Conservation (phyloP, 2,329 filamentous ascomycete species). For the Penicillium sp. region DNA sequence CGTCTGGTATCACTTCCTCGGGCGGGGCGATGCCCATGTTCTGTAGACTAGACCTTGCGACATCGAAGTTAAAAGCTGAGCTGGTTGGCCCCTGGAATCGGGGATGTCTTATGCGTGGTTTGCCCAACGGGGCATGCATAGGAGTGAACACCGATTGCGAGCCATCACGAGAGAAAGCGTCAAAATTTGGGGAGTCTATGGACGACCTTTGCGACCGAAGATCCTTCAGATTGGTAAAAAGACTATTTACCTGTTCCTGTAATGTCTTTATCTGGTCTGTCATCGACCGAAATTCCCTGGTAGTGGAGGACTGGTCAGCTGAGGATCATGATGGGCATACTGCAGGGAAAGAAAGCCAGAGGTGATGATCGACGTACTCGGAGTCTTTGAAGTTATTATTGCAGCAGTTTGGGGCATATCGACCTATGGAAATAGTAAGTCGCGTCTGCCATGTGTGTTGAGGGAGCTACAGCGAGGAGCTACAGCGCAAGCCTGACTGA, state of each 20-base stretch:
- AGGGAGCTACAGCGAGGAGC: no score
- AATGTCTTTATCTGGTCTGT: conserved; percentile 62
- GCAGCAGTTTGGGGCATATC: conserved; percentile 60
- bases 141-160: conserved; percentile 33
- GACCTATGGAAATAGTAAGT: no score
- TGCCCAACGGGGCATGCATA: conserved; percentile 36
- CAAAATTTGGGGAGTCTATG: conserved; percentile 29
- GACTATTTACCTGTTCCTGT: conserved; percentile 72
- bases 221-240: conserved; percentile 63
- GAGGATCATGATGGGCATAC: no score
- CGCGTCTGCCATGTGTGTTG: no score
- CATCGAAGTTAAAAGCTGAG: conserved; percentile 72
- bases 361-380: conserved; percentile 52
- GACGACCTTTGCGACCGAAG: conserved; percentile 47
- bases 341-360: no score
- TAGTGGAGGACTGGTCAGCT: no score
- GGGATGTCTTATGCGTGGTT: conserved; percentile 48
- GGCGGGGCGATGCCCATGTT: conserved; percentile 72
- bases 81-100: conserved; percentile 79
- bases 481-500: conserved; percentile 18
- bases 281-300: conserved; percentile 61
- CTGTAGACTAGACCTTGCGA: conserved; percentile 76
- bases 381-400: conserved; percentile 80
- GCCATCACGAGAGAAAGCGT: conserved; percentile 32
- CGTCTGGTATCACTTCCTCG: conserved; percentile 55